A percentile compares a stretch with the other conserved stretches of the same genome.
These are phyloP conservation scores for Angomonas desouzai DNA, from an alignment of 208 protist genomes.

Conservation along the genomic window DNA sequence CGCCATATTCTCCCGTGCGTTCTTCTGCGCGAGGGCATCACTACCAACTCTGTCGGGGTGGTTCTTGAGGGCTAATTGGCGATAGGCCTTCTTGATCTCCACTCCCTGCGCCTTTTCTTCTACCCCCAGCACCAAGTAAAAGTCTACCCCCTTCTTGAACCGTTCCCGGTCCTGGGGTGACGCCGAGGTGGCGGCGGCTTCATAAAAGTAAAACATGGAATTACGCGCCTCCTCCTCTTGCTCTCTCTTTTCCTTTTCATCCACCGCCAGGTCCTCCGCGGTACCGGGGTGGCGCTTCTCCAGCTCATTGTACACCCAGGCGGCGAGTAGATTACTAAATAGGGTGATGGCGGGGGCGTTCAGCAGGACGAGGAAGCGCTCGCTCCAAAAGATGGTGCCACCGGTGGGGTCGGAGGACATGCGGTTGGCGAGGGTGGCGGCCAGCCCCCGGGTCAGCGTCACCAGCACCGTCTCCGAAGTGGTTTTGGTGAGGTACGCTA, in stretches of 20 bases:
- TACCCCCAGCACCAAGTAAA: slow-evolving; percentile 66
- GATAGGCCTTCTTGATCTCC: slow-evolving; percentile 76
- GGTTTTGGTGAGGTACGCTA: slow-evolving; percentile 15
- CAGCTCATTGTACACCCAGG: slow-evolving; percentile 18
- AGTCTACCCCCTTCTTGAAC: slow-evolving; percentile 16
- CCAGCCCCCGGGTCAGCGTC: slow-evolving; percentile 26
- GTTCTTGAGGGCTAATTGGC: slow-evolving; percentile 41
- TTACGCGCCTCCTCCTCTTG: slow-evolving; percentile 32
- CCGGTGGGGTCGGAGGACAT: slow-evolving; percentile 23
- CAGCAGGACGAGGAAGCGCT: slow-evolving; percentile 29
- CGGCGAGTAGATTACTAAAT: slow-evolving; percentile 7
- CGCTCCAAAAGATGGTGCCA: slow-evolving; percentile 50
- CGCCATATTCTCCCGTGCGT: slow-evolving; percentile 61
- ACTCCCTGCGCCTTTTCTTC: slow-evolving; percentile 29
- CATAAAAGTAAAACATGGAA: not conserved
- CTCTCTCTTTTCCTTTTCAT: slow-evolving; percentile 33
- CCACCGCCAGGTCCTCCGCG: slow-evolving; percentile 42
- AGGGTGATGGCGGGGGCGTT: slow-evolving; percentile 25
- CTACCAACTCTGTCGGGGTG: slow-evolving; percentile 65
- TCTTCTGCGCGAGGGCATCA: slow-evolving; percentile 31
- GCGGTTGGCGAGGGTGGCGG: slow-evolving; percentile 23
- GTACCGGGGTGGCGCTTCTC: slow-evolving; percentile 45
- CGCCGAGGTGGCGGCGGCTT: not conserved
- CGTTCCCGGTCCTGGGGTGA: not conserved
- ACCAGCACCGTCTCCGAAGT: slow-evolving; percentile 26